A percentile compares a stretch with the other conserved stretches of the same genome.
Evolutionary conservation across 2,329 filamentous ascomycete species (phyloP).

Genomic region (Colletotrichum musae): DNA sequence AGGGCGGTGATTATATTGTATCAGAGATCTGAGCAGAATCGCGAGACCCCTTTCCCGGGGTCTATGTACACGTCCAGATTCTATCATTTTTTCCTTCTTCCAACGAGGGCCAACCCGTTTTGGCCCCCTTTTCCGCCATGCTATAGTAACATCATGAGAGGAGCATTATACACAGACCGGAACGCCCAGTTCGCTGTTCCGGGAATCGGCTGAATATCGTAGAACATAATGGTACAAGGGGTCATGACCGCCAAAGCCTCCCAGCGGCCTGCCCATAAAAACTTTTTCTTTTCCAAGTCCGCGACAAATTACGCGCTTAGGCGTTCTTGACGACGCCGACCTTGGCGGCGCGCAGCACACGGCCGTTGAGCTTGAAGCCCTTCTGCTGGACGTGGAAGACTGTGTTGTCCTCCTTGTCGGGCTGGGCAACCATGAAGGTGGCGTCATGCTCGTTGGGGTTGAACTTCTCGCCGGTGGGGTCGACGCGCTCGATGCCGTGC

Average conservation of each 20-base stretch:
- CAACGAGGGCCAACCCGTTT: slow-evolving; percentile 34
- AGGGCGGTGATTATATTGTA: slow-evolving; percentile 37
- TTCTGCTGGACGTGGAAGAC: slow-evolving; percentile 96
- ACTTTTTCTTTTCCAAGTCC: slow-evolving; percentile 10
- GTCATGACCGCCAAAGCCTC: slow-evolving; percentile 32
- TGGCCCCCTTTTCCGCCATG: slow-evolving; percentile 34
- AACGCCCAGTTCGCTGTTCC: slow-evolving; percentile 41
- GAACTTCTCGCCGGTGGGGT: slow-evolving; percentile 89
- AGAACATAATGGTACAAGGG: slow-evolving; percentile 52
- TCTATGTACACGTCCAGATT: slow-evolving; percentile 37
- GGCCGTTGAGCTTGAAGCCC: slow-evolving; percentile 93
- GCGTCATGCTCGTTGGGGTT: slow-evolving; percentile 98
- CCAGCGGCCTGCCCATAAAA: slow-evolving; percentile 17
- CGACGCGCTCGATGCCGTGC: slow-evolving; percentile 92
- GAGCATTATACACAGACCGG: slow-evolving; percentile 61
- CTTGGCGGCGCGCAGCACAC: slow-evolving; percentile 91
- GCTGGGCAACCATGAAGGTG: slow-evolving; percentile 91
- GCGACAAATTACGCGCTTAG: slow-evolving; percentile 46
- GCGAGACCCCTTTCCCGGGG: slow-evolving; percentile 20
- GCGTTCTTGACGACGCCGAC: slow-evolving; percentile 94
- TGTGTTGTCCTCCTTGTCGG: slow-evolving; percentile 89
- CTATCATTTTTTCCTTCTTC: slow-evolving; percentile 35
- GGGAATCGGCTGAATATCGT: slow-evolving; percentile 37
- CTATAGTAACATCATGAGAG: slow-evolving; percentile 57
- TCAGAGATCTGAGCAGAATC: slow-evolving; percentile 32